Percentiles rank a stretch among this genome's conserved stretches.
Conservation (phyloP, 805 yeast species). For the Cyberlindnera amylophila region DNA sequence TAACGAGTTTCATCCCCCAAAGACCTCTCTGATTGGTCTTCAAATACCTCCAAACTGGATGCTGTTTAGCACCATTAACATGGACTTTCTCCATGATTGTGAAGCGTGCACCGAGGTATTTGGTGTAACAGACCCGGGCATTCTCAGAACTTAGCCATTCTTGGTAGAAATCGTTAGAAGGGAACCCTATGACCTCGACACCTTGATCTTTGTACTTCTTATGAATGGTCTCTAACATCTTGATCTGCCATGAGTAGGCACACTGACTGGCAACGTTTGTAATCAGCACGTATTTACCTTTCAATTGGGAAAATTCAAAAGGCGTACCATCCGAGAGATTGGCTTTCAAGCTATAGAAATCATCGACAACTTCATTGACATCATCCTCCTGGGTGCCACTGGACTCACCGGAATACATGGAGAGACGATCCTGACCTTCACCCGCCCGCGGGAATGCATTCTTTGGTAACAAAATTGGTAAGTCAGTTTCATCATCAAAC, state of each 20-base stretch:
- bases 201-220: slow-evolving; percentile 51
- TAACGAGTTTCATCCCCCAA: slow-evolving; percentile 61
- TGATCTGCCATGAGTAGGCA: slow-evolving; percentile 72
- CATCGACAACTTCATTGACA: not conserved
- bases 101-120: slow-evolving; percentile 63
- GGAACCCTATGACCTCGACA: slow-evolving; percentile 81
- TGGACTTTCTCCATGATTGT: slow-evolving; percentile 69
- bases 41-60: slow-evolving; percentile 66
- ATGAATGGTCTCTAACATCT: slow-evolving; percentile 65
- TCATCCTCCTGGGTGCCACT: too few species aligned
- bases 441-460: too few species aligned
- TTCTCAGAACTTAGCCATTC: slow-evolving; percentile 63
- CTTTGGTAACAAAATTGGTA: too few species aligned
- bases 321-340: slow-evolving; percentile 52
- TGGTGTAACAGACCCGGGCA: slow-evolving; percentile 71
- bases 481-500: too few species aligned
- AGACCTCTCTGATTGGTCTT: slow-evolving; percentile 55
- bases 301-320: slow-evolving; percentile 54
- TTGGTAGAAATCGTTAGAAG: slow-evolving; percentile 83
- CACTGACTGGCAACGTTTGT: slow-evolving; percentile 90
- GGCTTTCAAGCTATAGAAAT: slow-evolving; percentile 65
- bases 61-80: slow-evolving; percentile 71
- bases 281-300: slow-evolving; percentile 77
- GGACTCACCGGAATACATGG: too few species aligned
- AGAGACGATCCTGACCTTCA: too few species aligned